Evolutionary conservation across 345 rosid species (phyloP).

Genomic region (Erysimum cheiranthoides): DNA sequence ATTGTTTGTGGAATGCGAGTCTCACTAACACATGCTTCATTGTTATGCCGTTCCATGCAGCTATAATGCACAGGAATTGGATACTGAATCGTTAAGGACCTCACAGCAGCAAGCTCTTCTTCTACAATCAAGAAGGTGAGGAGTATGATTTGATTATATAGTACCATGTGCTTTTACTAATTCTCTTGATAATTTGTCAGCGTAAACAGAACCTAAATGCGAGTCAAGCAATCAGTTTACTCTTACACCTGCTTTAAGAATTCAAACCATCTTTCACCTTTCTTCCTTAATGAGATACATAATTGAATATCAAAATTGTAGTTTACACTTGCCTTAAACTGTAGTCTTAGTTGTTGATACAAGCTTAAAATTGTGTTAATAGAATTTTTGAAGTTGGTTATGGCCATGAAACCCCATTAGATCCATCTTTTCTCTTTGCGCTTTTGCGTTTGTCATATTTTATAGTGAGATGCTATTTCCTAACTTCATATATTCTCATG

Average conservation of each 20-base stretch:
- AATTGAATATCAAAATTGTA: not conserved
- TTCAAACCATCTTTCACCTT: not conserved
- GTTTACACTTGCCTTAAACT: not conserved
- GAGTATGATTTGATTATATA: not conserved
- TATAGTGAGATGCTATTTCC: slow-evolving; percentile 7
- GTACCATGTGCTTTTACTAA: not conserved
- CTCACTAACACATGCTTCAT: slow-evolving; percentile 11
- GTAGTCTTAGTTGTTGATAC: not conserved
- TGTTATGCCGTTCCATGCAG: slow-evolving; percentile 43
- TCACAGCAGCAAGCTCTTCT: slow-evolving; percentile 59
- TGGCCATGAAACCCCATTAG: slow-evolving; percentile 10
- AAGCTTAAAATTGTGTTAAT: not conserved
- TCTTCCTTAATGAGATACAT: not conserved
- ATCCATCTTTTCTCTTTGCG: slow-evolving; percentile 19
- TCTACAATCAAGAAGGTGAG: slow-evolving; percentile 66
- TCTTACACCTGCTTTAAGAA: slow-evolving; percentile 4
- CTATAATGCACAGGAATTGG: slow-evolving; percentile 60
- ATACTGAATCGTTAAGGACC: slow-evolving; percentile 51
- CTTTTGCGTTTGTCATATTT: slow-evolving; percentile 4
- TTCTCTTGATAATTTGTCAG: not conserved
- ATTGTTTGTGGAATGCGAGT: slow-evolving; percentile 19
- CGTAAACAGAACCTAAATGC: not conserved
- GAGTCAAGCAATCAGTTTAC: slow-evolving; percentile 19
- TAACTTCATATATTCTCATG: slow-evolving; percentile 12
- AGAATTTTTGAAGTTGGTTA: not conserved